Conservation (phyloP, 2,329 filamentous ascomycete species). For the Elsinoe batatas region DNA sequence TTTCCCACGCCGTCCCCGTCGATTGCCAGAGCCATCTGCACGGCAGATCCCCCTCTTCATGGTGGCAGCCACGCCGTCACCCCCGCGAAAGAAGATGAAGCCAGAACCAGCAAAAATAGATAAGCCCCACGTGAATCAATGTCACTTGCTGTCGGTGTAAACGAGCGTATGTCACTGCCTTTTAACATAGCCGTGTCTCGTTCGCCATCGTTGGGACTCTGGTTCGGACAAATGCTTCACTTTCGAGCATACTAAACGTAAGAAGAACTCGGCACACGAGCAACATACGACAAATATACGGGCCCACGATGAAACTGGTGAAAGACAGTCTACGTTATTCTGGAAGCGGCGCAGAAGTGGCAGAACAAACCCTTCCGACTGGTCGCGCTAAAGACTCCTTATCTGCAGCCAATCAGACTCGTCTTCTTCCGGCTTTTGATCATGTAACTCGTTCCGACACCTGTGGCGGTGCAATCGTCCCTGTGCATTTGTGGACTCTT, state of each 20-base stretch:
- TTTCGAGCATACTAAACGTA: constrained; percentile 7
- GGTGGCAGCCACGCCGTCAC: constrained; percentile 8
- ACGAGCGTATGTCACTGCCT: too few species aligned
- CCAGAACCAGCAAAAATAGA: not conserved
- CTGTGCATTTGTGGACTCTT: too few species aligned
- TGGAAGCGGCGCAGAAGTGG: constrained; percentile 5
- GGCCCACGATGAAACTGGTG: constrained; percentile 1
- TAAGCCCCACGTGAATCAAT: not conserved
- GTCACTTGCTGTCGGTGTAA: too few species aligned
- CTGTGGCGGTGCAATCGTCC: constrained; percentile 10
- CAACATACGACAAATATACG: not conserved
- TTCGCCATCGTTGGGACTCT: not conserved
- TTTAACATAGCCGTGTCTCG: not conserved
- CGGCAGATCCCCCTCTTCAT: not conserved
- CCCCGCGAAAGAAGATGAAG: not conserved
- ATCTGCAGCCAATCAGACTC: constrained; percentile 9
- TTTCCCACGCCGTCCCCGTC: not conserved
- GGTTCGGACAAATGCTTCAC: not conserved
- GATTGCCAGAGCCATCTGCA: not conserved
- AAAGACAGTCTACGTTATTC: constrained; percentile 4
- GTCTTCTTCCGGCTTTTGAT: not conserved
- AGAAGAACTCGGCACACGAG: constrained; percentile 6
- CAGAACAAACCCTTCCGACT: not conserved
- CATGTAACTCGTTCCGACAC: constrained; percentile 1
- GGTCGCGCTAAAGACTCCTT: constrained; percentile 3